phyloP scores from a whole-genome alignment of 441 rosid genomes.

The Pelargonium fulgidum region DNA sequence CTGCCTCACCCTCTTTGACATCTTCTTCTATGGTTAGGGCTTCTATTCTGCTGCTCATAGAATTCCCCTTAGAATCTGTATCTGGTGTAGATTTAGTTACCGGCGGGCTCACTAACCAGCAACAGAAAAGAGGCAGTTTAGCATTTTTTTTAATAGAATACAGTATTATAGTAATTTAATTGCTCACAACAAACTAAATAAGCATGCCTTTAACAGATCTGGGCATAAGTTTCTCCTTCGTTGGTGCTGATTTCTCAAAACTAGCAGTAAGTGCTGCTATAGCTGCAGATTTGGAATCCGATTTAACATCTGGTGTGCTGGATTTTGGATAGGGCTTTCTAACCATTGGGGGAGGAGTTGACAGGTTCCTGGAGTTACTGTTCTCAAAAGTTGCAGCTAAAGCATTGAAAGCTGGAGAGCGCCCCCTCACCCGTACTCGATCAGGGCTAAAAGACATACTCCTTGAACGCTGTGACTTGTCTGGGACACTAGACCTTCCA shows the following conservation, averaged over 20 bases:
- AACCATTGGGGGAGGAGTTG: slow-evolving; percentile 95
- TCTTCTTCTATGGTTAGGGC: slow-evolving; percentile 82
- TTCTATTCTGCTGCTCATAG: slow-evolving; percentile 56
- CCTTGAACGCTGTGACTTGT: slow-evolving; percentile 95
- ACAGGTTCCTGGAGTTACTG: slow-evolving; percentile 69
- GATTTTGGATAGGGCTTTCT: slow-evolving; percentile 89
- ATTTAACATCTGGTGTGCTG: slow-evolving; percentile 48
- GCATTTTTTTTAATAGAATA: not conserved
- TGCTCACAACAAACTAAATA: slow-evolving; percentile 9
- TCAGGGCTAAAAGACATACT: slow-evolving; percentile 96
- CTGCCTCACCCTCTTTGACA: slow-evolving; percentile 72
- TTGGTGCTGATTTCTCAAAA: slow-evolving; percentile 57
- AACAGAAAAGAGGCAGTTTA: not conserved
- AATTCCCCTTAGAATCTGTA: slow-evolving; percentile 44
- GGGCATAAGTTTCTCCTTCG: slow-evolving; percentile 64
- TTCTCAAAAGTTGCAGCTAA: slow-evolving; percentile 93
- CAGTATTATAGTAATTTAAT: not conserved
- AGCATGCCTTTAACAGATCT: slow-evolving; percentile 56
- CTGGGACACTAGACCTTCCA: slow-evolving; percentile 82
- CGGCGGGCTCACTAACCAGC: slow-evolving; percentile 40
- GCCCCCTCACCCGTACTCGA: slow-evolving; percentile 89
- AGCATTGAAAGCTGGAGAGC: slow-evolving; percentile 97
- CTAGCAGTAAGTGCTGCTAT: slow-evolving; percentile 60
- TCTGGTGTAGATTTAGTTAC: slow-evolving; percentile 43
- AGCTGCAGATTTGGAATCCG: slow-evolving; percentile 62